These are phyloP conservation scores for Pythium dissotocum DNA, from an alignment of 352 stramenopile genomes.

Conservation along the genomic window DNA sequence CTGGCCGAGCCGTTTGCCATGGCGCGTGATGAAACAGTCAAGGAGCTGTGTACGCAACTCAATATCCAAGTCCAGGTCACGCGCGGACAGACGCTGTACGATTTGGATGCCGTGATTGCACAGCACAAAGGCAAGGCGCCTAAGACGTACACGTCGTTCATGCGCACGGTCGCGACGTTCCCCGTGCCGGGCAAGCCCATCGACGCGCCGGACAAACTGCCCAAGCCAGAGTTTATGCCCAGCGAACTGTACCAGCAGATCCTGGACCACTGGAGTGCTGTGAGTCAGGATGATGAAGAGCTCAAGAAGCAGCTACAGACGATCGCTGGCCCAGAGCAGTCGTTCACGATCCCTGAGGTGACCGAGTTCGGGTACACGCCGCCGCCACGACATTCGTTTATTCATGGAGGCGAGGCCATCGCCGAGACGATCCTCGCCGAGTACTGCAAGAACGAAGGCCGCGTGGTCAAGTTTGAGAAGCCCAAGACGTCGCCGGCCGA, in stretches of 20 bases:
- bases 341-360: slow-evolving; percentile 67
- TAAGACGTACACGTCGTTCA: slow-evolving; percentile 80
- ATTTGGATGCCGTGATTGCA: slow-evolving; percentile 65
- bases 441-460: slow-evolving; percentile 80
- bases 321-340: slow-evolving; percentile 57
- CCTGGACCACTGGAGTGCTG: slow-evolving; percentile 46
- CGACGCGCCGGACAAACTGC: slow-evolving; percentile 45
- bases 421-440: slow-evolving; percentile 61
- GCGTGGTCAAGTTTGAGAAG: slow-evolving; percentile 96
- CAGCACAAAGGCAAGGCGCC: slow-evolving; percentile 52
- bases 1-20: slow-evolving; percentile 92
- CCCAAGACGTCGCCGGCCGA: slow-evolving; percentile 95
- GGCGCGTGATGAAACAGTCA: slow-evolving; percentile 71
- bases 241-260: slow-evolving; percentile 68
- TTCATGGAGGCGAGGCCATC: slow-evolving; percentile 73
- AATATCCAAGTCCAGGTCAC: slow-evolving; percentile 78
- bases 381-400: slow-evolving; percentile 61
- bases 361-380: slow-evolving; percentile 63
- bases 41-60: slow-evolving; percentile 41
- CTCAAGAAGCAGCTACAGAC: slow-evolving; percentile 34
- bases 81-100: slow-evolving; percentile 67
- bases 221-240: slow-evolving; percentile 36
- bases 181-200: slow-evolving; percentile 51
- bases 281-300: slow-evolving; percentile 32
- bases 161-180: slow-evolving; percentile 54